Percentiles rank a stretch among this genome's conserved stretches.
Evolutionary conservation across 2,329 filamentous ascomycete species (phyloP).

Genomic region (Plectosphaerella plurivora): DNA sequence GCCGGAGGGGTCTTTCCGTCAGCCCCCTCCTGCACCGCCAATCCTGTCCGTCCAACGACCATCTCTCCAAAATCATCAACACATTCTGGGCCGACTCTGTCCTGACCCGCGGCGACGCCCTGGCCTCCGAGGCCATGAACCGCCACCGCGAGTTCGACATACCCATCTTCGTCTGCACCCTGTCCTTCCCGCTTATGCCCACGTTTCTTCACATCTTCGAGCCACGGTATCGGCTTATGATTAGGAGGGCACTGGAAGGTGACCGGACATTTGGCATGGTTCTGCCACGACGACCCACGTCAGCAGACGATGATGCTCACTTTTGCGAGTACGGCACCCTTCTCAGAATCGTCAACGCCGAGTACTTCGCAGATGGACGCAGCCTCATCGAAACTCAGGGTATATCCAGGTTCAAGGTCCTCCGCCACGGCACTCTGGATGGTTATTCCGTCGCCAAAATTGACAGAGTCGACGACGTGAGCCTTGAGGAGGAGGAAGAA

Average conservation of each 20-base stretch:
- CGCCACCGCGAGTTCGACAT: constrained; percentile 55
- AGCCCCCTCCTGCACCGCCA: constrained; percentile 35
- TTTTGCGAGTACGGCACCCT: constrained; percentile 77
- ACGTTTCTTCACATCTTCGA: constrained; percentile 91
- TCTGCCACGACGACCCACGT: constrained; percentile 54
- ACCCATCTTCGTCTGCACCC: constrained; percentile 75
- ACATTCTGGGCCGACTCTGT: constrained; percentile 67
- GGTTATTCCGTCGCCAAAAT: constrained; percentile 75
- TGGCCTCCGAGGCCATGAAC: constrained; percentile 53
- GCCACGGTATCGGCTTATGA: constrained; percentile 87
- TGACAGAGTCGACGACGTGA: constrained; percentile 77
- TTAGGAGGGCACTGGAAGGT: constrained; percentile 69
- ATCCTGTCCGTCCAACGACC: constrained; percentile 52
- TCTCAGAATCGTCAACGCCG: constrained; percentile 68
- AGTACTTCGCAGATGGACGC: constrained; percentile 73
- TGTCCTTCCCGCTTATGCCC: constrained; percentile 77
- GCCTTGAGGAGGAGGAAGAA: constrained; percentile 72
- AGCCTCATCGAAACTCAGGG: constrained; percentile 78
- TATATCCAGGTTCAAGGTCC: constrained; percentile 70
- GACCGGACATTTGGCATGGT: constrained; percentile 83
- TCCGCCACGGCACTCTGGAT: constrained; percentile 61
- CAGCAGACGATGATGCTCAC: constrained; percentile 16
- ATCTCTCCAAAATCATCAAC: constrained; percentile 59
- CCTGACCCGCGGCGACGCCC: constrained; percentile 48
- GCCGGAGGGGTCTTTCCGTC: constrained; percentile 59